A percentile compares a stretch with the other conserved stretches of the same genome.
Conservation (phyloP, 441 rosid species). For the Macaranga tanarius region DNA sequence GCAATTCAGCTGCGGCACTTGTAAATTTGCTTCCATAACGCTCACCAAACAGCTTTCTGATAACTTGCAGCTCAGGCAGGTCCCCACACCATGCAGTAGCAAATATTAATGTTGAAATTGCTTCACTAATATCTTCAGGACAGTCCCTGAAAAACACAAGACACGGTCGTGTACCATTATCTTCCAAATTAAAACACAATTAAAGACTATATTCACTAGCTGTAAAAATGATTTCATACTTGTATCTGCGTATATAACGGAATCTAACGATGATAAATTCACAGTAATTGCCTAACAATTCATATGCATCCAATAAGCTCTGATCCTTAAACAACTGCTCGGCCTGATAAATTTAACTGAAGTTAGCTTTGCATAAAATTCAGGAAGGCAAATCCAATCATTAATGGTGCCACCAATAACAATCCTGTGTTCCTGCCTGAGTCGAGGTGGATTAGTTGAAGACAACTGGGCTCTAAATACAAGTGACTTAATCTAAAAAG, state of each 20-base stretch:
- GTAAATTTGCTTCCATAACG: constrained; percentile 26
- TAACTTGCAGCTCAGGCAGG: constrained; percentile 32
- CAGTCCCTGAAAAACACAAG: constrained; percentile 21
- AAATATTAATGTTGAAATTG: constrained; percentile 33
- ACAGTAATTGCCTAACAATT: constrained; percentile 27
- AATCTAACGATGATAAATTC: constrained; percentile 30
- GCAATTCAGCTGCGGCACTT: constrained; percentile 18
- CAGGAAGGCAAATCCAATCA: too few species aligned
- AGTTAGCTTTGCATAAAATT: too few species aligned
- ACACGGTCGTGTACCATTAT: neutral
- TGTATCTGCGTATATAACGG: constrained; percentile 28
- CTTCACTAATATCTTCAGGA: constrained; percentile 32
- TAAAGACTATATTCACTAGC: neutral
- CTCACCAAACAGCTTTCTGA: constrained; percentile 23
- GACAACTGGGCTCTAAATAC: too few species aligned
- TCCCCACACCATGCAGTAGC: constrained; percentile 33
- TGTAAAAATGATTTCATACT: constrained; percentile 17
- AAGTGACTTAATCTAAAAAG: too few species aligned
- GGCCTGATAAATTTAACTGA: constrained; percentile 20
- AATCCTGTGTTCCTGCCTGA: too few species aligned
- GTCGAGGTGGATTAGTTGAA: too few species aligned
- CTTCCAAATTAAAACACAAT: neutral
- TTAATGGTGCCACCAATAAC: too few species aligned
- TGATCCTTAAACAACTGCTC: constrained; percentile 28
- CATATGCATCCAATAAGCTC: constrained; percentile 29